phyloP scores from a whole-genome alignment of 352 stramenopile species.

The Phytophthora ramorum region DNA sequence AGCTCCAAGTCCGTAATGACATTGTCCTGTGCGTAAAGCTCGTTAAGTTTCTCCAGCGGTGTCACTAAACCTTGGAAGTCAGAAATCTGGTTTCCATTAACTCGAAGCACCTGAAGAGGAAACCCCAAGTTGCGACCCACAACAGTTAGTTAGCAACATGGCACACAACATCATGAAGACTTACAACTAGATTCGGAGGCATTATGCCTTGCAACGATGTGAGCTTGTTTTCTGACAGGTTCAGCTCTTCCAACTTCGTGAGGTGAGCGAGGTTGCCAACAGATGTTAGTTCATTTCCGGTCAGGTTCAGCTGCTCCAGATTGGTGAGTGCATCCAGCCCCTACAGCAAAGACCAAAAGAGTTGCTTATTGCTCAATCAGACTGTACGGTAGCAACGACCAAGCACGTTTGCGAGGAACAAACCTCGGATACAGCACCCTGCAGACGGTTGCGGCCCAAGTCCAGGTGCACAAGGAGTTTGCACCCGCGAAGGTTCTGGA shows the following conservation, averaged over 20 bases:
- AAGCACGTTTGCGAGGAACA: neutral
- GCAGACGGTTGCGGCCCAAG: slow-evolving; percentile 67
- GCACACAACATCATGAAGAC: neutral
- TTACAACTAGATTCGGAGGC: slow-evolving; percentile 57
- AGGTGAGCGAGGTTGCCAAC: slow-evolving; percentile 69
- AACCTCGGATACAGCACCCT: slow-evolving; percentile 52
- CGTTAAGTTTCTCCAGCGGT: slow-evolving; percentile 54
- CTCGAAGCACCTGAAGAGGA: slow-evolving; percentile 46
- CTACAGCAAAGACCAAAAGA: slow-evolving; percentile 18
- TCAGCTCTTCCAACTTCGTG: slow-evolving; percentile 78
- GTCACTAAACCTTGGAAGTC: slow-evolving; percentile 48
- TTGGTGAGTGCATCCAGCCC: slow-evolving; percentile 61
- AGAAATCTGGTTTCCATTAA: slow-evolving; percentile 58
- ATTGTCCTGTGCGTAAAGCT: slow-evolving; percentile 78
- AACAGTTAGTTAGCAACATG: neutral
- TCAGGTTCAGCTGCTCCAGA: slow-evolving; percentile 73
- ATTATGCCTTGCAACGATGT: slow-evolving; percentile 57
- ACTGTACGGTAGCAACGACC: neutral
- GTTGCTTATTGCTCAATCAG: neutral
- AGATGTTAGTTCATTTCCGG: slow-evolving; percentile 58
- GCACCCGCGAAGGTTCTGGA: slow-evolving; percentile 62
- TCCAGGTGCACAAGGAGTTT: slow-evolving; percentile 72
- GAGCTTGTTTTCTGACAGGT: slow-evolving; percentile 67
- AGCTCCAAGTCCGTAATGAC: slow-evolving; percentile 40
- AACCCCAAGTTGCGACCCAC: neutral